phyloP scores from a whole-genome alignment of 1,284 basidiomycete species.

The Meira miltonrushii region DNA sequence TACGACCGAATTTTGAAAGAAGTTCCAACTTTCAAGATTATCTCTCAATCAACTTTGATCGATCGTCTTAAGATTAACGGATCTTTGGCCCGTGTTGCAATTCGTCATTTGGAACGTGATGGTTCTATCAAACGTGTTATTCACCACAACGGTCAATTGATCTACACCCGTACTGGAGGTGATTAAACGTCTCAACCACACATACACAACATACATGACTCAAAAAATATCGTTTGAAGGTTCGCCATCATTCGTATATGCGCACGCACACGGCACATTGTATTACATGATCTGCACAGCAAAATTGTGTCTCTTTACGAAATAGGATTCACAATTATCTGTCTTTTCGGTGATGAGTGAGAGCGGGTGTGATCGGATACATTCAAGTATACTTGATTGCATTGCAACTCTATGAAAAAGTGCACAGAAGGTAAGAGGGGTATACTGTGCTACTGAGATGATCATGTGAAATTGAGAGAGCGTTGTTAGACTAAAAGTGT shows the following conservation, averaged over 20 bases:
- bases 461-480: neutral
- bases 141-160: slow-evolving; percentile 87
- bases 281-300: too few relatives aligned
- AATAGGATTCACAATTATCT: too few relatives aligned
- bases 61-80: slow-evolving; percentile 96
- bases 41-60: slow-evolving; percentile 82
- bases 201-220: neutral
- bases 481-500: neutral
- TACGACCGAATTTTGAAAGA: slow-evolving; percentile 98
- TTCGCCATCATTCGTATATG: too few relatives aligned
- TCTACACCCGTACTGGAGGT: slow-evolving; percentile 65
- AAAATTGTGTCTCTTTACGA: too few relatives aligned
- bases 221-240: too few relatives aligned
- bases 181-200: neutral
- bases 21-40: slow-evolving; percentile 98
- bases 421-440: too few relatives aligned
- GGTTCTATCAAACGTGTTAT: slow-evolving; percentile 93
- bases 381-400: too few relatives aligned
- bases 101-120: slow-evolving; percentile 89
- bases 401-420: too few relatives aligned
- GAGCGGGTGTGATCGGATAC: too few relatives aligned
- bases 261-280: too few relatives aligned
- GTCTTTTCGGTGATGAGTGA: too few relatives aligned
- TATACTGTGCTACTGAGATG: neutral
- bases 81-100: slow-evolving; percentile 85